Base-by-base conservation (phyloP, 495 filamentous ascomycete genomes). In the Thermochaetoides thermophila region DNA sequence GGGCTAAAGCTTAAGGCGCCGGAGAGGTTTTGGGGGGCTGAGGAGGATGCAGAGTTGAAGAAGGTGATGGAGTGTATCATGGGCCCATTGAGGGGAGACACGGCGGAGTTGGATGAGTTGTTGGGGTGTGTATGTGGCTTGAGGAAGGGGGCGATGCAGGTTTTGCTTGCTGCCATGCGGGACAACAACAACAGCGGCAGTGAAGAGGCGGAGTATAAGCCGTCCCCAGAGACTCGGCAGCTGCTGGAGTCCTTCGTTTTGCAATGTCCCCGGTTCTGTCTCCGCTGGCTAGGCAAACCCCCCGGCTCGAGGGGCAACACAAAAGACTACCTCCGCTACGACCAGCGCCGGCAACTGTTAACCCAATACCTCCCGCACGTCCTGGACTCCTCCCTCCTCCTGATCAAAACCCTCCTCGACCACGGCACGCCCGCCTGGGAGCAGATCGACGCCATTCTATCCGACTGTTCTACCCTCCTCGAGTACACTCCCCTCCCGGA, bases 61-160 rank as follows among this genome's bases (percentile, higher is more conserved):
- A 52, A 60, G 28, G 63, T 76, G 0, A 36, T 79, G 10, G 66
- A 70, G 7, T 59, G 55, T 7, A 45, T 76, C 18, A 58, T 63
- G 32, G 58, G 73, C n/a, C 61, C 70, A 0, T 46, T 84, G 10
- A 68, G 72, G 36, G 81, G 81, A 1, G 75, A 70, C 10, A 50
- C 63, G 3, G 46, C 49, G 8, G 78, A 82, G 34, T 50, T 86
- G n/a, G 78, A 84, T 41, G 76, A 81, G 19, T 57, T 86, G 1
- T 49, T 84, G 10, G 54, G 64, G 10, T 75, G 73, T 37, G 59
- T 81, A n/a, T 74, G 69, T 17, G 61, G 56, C 23, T 60, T 76
- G 16, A 69, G 80, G 39, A 78, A 73, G 43, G 50, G 70, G 12
- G 65, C 69, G 0, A 67, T 76, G 40, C 56, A 57, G 23, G 55